These are phyloP conservation scores for Picea glauca DNA, from an alignment of 75 land plant genomes.

Conservation along the genomic window DNA sequence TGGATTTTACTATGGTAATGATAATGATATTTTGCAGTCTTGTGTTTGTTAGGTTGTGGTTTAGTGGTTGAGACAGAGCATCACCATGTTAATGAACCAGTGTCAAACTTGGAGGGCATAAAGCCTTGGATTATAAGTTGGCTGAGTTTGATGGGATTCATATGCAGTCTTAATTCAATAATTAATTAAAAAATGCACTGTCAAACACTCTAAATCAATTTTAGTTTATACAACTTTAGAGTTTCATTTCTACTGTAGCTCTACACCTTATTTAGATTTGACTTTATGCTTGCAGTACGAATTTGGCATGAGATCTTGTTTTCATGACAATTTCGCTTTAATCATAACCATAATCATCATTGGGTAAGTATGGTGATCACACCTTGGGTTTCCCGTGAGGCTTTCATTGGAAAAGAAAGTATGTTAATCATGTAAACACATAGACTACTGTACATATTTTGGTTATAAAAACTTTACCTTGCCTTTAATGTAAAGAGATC, in stretches of 20 bases:
- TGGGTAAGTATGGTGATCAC: too few species aligned
- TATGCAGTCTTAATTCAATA: too few species aligned
- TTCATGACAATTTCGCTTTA: slow-evolving; percentile 22
- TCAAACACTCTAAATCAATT: neutral
- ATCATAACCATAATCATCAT: slow-evolving; percentile 21
- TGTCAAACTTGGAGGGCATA: too few species aligned
- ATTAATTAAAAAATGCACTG: too few species aligned
- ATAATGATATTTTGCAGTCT: too few species aligned
- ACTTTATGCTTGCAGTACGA: slow-evolving; percentile 18
- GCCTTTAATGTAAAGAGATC: neutral
- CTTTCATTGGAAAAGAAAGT: neutral
- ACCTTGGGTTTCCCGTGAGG: too few species aligned
- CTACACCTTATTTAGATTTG: neutral
- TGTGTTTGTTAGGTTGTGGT: too few species aligned
- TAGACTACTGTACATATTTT: neutral
- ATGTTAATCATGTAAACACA: neutral
- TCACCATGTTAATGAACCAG: too few species aligned
- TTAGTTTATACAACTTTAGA: neutral
- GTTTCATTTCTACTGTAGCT: neutral
- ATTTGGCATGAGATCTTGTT: slow-evolving; percentile 39
- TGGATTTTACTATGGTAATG: too few species aligned
- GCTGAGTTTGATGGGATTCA: too few species aligned
- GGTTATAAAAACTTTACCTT: neutral
- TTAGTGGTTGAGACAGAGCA: too few species aligned
- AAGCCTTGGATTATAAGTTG: too few species aligned